Base-by-base conservation (phyloP, 1,139 yeast genomes). In the Magnusiomyces sp. region DNA sequence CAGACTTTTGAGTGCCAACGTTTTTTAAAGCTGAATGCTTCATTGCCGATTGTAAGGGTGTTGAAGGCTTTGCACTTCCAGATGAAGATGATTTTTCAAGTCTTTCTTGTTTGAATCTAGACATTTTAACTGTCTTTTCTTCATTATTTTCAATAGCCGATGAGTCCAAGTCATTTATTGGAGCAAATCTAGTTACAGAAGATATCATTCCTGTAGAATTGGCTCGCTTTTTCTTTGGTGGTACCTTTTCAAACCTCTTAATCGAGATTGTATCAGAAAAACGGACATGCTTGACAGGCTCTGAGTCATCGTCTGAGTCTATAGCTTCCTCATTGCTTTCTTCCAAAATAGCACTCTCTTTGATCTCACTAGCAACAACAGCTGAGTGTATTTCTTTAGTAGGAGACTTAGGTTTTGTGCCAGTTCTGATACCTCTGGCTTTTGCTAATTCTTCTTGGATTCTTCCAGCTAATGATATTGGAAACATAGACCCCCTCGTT, bases 401-500 rank as follows among this genome's bases (percentile, higher is more conserved):
- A n/a, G n/a, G n/a, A n/a, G n/a, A n/a, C n/a, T n/a, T n/a, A n/a
- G n/a, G n/a, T n/a, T n/a, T n/a, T n/a, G n/a, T n/a, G n/a, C n/a
- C n/a, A 34, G 38, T 34, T n/a, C 17, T 29, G 2, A 10, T 5
- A 17, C 31, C 38, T n/a, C 45, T 32, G 7, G 39, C 39, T 42
- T 23, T 49, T 42, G 32, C 14, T 13, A 14, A 44, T n/a, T 40
- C 49, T 32, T 48, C 45, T 37, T 48, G 45, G 32, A 52, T 42
- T 5, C 38, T 31, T 2, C 38, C 40, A 16, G 52, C 48, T 10
- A 46, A 20, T 9, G 36, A 20, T 32, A 48, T 45, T 2, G 72
- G 73, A 48, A 69, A 64, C 41, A 69, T 45, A 2, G 65, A 56
- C n/a, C 71, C 71, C 19, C 68, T 53, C 1, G 67, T 59, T 11